Percentiles rank a stretch among this genome's conserved stretches.
Evolutionary conservation across 306 rosid species (phyloP).

Genomic region (Gynostemma pentaphyllum): DNA sequence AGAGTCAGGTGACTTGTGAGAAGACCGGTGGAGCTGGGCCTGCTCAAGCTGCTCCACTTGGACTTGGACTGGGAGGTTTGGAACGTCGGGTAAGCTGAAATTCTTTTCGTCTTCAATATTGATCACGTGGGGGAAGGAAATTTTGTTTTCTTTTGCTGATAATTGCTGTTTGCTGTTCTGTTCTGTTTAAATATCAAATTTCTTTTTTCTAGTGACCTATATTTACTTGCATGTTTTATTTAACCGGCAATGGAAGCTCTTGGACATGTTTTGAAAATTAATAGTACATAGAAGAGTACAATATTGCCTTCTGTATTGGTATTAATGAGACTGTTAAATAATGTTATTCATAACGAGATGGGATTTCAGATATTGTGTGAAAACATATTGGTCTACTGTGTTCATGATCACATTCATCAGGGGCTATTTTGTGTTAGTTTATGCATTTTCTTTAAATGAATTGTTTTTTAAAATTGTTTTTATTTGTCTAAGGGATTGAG

Average conservation of each 20-base stretch:
- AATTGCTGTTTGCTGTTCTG: neutral
- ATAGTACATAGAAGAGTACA: neutral
- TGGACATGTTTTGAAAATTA: neutral
- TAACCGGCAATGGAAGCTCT: neutral
- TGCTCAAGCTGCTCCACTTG: constrained; percentile 63
- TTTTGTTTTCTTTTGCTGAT: neutral
- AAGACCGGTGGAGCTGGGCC: constrained; percentile 31
- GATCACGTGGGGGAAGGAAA: too few species aligned
- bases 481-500: neutral
- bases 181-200: neutral
- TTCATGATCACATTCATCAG: too few species aligned
- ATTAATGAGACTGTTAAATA: neutral
- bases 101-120: neutral
- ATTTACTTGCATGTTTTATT: neutral
- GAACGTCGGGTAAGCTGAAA: constrained; percentile 56
- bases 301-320: neutral
- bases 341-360: neutral
- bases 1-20: constrained; percentile 19
- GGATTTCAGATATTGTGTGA: neutral
- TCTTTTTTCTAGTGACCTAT: neutral
- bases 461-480: neutral
- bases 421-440: too few species aligned
- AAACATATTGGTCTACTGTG: too few species aligned
- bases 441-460: neutral
- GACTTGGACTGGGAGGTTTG: constrained; percentile 70